Conservation (phyloP, 176 grass and related monocot genomes). For the Aegilops sharonensis region DNA sequence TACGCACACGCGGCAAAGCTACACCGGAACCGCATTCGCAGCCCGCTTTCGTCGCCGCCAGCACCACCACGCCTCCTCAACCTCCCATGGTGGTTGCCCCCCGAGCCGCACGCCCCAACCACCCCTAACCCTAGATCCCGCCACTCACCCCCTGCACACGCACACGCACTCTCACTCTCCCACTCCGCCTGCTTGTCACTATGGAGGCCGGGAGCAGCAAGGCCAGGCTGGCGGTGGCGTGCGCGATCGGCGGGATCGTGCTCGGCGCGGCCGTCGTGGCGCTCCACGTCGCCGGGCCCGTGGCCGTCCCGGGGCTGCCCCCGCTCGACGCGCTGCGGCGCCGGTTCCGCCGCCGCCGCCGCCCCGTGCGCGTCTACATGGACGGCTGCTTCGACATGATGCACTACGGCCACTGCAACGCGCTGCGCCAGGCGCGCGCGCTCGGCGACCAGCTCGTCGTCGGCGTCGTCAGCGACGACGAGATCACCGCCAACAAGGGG, state of each 20-base stretch:
- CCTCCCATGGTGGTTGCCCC: conserved; percentile 23
- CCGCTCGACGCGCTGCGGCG: conserved; percentile 17
- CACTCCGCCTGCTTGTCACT: not conserved
- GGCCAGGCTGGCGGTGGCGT: conserved; percentile 48
- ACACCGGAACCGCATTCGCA: not conserved
- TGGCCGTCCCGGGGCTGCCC: conserved; percentile 2
- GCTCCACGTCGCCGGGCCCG: conserved; percentile 34
- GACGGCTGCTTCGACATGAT: conserved; percentile 99
- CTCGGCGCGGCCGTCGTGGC: conserved; percentile 57
- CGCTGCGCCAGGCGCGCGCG: conserved; percentile 64
- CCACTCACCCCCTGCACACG: not conserved
- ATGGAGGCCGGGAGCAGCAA: conserved; percentile 47
- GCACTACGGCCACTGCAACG: conserved; percentile 97
- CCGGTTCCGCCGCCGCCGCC: conserved; percentile 28
- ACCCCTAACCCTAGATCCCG: conserved; percentile 34
- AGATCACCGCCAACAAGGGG: conserved; percentile 87
- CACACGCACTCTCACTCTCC: not conserved
- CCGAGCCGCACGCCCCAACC: not conserved
- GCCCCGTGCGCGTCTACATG: conserved; percentile 88
- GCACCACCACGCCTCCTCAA: not conserved
- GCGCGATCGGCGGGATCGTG: conserved; percentile 67
- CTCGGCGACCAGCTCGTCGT: conserved; percentile 84
- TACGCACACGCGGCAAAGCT: not conserved
- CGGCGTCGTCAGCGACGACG: conserved; percentile 68
- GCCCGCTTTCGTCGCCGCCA: not conserved